phyloP scores from a whole-genome alignment of 1,139 yeast genomes.

The Spathaspora jeffriesii region DNA sequence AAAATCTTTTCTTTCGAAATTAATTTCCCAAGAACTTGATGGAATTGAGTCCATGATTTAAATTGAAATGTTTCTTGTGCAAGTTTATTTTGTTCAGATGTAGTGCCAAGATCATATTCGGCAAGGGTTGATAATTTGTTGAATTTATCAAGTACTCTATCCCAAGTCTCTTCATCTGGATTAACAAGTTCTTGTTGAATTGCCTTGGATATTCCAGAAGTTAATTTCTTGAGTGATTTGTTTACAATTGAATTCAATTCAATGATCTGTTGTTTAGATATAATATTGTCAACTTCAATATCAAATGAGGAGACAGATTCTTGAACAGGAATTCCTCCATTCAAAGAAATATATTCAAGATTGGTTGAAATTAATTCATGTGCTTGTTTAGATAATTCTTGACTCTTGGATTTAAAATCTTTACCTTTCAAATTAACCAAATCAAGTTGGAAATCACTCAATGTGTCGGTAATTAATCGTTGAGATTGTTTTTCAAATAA shows the following conservation, averaged over 20 bases:
- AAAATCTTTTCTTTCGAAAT: slow-evolving; percentile 60
- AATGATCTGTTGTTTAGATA: slow-evolving; percentile 39
- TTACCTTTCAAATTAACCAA: slow-evolving; percentile 21
- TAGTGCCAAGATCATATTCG: slow-evolving; percentile 65
- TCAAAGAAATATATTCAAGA: slow-evolving; percentile 21
- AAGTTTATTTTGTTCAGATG: slow-evolving; percentile 37
- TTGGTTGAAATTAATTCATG: slow-evolving; percentile 13
- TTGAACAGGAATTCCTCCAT: slow-evolving; percentile 20
- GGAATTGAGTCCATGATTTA: slow-evolving; percentile 67
- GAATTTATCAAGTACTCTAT: slow-evolving; percentile 51
- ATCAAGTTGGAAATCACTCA: slow-evolving; percentile 18
- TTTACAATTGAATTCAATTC: slow-evolving; percentile 44
- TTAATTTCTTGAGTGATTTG: slow-evolving; percentile 41
- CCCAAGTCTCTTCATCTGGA: slow-evolving; percentile 64
- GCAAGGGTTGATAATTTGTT: slow-evolving; percentile 27
- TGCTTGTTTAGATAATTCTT: slow-evolving; percentile 16
- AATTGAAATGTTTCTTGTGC: slow-evolving; percentile 47
- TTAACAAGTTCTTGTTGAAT: slow-evolving; percentile 38
- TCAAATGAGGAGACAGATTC: slow-evolving; percentile 17
- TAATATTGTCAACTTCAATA: slow-evolving; percentile 21
- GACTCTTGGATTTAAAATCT: slow-evolving; percentile 19
- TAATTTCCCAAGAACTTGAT: slow-evolving; percentile 57
- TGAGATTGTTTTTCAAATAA: slow-evolving; percentile 39
- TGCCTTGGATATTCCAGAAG: slow-evolving; percentile 37
- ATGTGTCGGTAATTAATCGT: slow-evolving; percentile 17